A percentile compares a stretch with the other conserved stretches of the same genome.
Evolutionary conservation across 805 yeast genomes (phyloP).

Genomic region (Pichia eremophila): DNA sequence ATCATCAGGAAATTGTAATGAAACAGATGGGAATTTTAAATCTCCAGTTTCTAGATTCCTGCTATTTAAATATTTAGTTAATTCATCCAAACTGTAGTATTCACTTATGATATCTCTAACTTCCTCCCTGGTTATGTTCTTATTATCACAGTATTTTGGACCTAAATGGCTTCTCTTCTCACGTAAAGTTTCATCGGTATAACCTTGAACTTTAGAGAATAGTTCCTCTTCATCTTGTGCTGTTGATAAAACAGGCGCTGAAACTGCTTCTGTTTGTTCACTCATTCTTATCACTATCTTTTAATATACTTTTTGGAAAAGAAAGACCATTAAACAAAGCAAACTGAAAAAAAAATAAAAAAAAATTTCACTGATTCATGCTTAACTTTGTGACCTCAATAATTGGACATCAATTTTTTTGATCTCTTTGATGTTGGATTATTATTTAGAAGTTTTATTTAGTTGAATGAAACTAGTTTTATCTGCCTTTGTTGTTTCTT

Average conservation of each 20-base stretch:
- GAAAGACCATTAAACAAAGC: too few species aligned
- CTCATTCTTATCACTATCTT: not conserved
- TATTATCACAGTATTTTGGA: conserved; percentile 21
- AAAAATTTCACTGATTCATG: conserved; percentile 3
- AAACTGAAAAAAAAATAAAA: not conserved
- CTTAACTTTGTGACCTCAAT: not conserved
- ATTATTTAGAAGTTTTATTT: too few species aligned
- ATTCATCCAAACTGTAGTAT: conserved; percentile 42
- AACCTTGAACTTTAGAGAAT: conserved; percentile 30
- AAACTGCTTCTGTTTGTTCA: conserved; percentile 3
- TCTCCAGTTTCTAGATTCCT: conserved; percentile 19
- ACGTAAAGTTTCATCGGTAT: conserved; percentile 16
- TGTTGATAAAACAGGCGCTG: conserved; percentile 62
- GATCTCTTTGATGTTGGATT: not conserved
- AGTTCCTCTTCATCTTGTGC: conserved; percentile 56
- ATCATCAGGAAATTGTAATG: conserved; percentile 85
- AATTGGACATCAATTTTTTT: not conserved
- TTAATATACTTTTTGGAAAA: too few species aligned
- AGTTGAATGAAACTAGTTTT: not conserved
- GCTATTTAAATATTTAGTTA: conserved; percentile 16
- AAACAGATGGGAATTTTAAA: conserved; percentile 39
- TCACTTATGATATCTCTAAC: conserved; percentile 29
- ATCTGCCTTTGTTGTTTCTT: not conserved
- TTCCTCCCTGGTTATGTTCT: conserved; percentile 17
- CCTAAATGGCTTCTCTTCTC: conserved; percentile 19